A percentile compares a stretch with the other conserved stretches of the same genome.
These are phyloP conservation scores for Geosiphon pyriformis DNA, from an alignment of 192 early-diverging fungal species.

Conservation along the genomic window DNA sequence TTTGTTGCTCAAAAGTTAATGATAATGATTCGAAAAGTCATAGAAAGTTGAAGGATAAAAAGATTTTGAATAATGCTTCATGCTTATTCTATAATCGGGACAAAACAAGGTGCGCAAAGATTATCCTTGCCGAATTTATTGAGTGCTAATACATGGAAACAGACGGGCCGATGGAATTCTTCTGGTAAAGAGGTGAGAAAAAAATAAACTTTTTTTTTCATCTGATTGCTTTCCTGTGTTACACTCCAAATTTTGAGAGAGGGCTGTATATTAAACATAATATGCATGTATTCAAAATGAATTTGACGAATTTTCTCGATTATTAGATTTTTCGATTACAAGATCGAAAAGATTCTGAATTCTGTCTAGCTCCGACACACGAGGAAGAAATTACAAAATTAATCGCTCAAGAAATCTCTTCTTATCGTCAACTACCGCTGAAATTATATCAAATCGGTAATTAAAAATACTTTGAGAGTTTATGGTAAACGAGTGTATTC, in stretches of 20 bases:
- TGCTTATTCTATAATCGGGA: no score
- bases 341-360: constrained; percentile 68
- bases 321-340: constrained; percentile 67
- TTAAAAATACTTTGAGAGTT: constrained; percentile 4
- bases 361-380: constrained; percentile 80
- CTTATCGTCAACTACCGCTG: constrained; percentile 73
- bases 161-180: constrained; percentile 72
- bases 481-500: not conserved
- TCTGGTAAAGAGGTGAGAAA: constrained; percentile 54
- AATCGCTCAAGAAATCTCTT: constrained; percentile 58
- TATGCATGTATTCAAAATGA: not conserved
- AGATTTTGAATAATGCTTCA: no score
- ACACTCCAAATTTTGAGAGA: no score
- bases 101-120: constrained; percentile 58
- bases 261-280: no score
- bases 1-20: not conserved
- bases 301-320: not conserved
- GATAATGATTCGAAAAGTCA: no score
- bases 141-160: constrained; percentile 66
- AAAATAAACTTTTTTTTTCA: not conserved
- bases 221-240: not conserved
- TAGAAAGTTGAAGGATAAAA: no score
- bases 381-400: constrained; percentile 87
- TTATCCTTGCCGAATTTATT: constrained; percentile 66
- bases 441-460: constrained; percentile 80